Percentiles rank a stretch among this genome's conserved stretches.
These are phyloP conservation scores for Penicillium herquei DNA, from an alignment of 495 filamentous ascomycete genomes.

Conservation along the genomic window DNA sequence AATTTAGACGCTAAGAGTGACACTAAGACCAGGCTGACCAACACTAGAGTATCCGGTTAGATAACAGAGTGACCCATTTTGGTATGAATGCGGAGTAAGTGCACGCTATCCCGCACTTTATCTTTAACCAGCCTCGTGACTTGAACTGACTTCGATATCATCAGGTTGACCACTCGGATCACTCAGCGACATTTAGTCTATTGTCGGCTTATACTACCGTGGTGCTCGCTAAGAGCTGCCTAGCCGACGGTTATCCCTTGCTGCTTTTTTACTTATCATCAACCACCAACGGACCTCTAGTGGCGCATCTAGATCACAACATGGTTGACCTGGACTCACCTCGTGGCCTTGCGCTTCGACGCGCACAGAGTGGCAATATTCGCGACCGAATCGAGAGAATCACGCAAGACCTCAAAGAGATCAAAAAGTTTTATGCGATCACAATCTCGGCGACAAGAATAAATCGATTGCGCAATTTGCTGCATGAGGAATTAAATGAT, in stretches of 20 bases:
- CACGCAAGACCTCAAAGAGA: slow-evolving; percentile 16
- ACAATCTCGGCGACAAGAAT: slow-evolving; percentile 9
- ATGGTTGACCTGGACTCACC: not conserved
- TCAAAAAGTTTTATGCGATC: slow-evolving; percentile 14
- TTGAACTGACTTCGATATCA: not conserved
- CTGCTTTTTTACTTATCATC: not conserved
- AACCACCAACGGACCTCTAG: not conserved
- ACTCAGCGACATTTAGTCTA: slow-evolving; percentile 9
- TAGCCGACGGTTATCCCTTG: not conserved
- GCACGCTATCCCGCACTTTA: not conserved
- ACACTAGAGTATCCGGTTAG: not conserved
- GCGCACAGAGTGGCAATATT: slow-evolving; percentile 2
- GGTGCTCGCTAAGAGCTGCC: not conserved
- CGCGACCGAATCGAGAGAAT: slow-evolving; percentile 20
- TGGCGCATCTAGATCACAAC: not conserved
- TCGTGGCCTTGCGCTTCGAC: slow-evolving; percentile 7
- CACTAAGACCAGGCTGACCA: not conserved
- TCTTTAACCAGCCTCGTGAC: not conserved
- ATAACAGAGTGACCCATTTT: slow-evolving; percentile 13
- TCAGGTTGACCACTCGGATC: slow-evolving; percentile 9
- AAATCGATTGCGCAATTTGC: slow-evolving; percentile 4
- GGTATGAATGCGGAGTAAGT: slow-evolving; percentile 24
- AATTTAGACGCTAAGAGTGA: no score
- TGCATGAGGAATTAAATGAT: slow-evolving; percentile 8
- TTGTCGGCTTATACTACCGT: not conserved